A percentile compares a stretch with the other conserved stretches of the same genome.
phyloP scores from a whole-genome alignment of 2,329 filamentous ascomycete genomes.

The Coniochaeta hoffmannii region DNA sequence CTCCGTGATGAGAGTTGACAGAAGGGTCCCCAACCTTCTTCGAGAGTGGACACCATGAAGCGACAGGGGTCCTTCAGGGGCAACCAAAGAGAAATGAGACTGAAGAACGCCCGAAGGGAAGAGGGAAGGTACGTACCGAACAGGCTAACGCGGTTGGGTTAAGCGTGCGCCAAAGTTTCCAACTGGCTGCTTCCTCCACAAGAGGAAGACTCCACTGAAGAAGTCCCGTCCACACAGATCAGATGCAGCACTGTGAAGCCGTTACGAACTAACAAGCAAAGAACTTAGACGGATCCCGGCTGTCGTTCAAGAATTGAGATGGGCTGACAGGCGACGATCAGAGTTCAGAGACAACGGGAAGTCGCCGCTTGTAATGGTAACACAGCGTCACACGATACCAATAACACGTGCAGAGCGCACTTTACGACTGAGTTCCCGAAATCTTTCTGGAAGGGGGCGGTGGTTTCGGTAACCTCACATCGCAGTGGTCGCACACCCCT shows the following conservation, averaged over 20 bases:
- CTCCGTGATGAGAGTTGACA: not conserved
- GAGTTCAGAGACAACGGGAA: not conserved
- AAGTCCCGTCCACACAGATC: no score
- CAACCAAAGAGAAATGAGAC: conserved; percentile 1
- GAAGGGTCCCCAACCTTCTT: not conserved
- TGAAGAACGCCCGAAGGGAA: not conserved
- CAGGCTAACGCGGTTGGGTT: not conserved
- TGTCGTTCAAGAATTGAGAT: not conserved
- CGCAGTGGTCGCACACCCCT: not conserved
- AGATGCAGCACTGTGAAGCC: not conserved
- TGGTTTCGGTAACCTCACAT: not conserved
- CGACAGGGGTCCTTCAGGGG: not conserved
- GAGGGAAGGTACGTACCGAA: not conserved
- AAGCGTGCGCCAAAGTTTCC: not conserved
- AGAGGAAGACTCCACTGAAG: not conserved
- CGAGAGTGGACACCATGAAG: not conserved
- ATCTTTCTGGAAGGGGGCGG: not conserved
- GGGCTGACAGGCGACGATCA: not conserved
- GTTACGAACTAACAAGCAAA: not conserved
- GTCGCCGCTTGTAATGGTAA: not conserved
- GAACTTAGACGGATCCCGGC: not conserved
- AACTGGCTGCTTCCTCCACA: not conserved
- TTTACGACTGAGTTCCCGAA: not conserved
- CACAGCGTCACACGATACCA: not conserved
- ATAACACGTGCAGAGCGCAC: not conserved